A percentile compares a stretch with the other conserved stretches of the same genome.
Conservation (phyloP, 2,329 filamentous ascomycete genomes). For the Macrophomina pseudophaseolina region DNA sequence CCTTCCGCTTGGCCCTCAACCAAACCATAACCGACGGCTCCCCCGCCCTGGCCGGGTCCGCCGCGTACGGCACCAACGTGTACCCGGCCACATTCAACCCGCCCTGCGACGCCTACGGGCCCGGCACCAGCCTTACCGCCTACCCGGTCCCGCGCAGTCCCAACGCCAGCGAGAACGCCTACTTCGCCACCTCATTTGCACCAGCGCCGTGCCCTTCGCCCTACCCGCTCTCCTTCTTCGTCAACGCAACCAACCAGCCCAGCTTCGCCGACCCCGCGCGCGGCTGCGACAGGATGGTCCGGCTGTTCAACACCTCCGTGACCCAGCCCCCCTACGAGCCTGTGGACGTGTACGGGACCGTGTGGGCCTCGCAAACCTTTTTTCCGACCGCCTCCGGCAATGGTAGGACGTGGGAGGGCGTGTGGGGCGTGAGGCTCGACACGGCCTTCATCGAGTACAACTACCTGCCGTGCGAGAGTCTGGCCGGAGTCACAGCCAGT, state of each 20-base stretch:
- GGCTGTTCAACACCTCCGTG: constrained; percentile 54
- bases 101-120: constrained; percentile 55
- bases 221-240: constrained; percentile 52
- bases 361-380: constrained; percentile 37
- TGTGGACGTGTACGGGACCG: constrained; percentile 41
- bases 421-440: constrained; percentile 43
- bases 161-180: constrained; percentile 28
- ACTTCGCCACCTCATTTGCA: constrained; percentile 30
- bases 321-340: constrained; percentile 42
- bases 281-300: constrained; percentile 52
- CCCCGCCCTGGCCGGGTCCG: constrained; percentile 52
- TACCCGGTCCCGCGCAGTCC: constrained; percentile 30
- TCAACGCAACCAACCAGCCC: constrained; percentile 62
- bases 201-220: constrained; percentile 33
- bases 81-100: constrained; percentile 54
- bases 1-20: constrained; percentile 57
- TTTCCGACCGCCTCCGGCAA: constrained; percentile 32
- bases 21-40: constrained; percentile 55
- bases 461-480: constrained; percentile 34
- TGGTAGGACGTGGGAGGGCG: constrained; percentile 35
- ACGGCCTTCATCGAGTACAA: constrained; percentile 50
- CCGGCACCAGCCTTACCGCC: constrained; percentile 9
- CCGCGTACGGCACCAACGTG: constrained; percentile 54
- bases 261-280: constrained; percentile 47
- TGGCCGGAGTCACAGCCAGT: constrained; percentile 28